Evolutionary conservation across 768 basidiomycete genomes (phyloP), one percentile per base, ranked within the genome.

Genomic region (Rhodosporidiobolus odoratus): DNA sequence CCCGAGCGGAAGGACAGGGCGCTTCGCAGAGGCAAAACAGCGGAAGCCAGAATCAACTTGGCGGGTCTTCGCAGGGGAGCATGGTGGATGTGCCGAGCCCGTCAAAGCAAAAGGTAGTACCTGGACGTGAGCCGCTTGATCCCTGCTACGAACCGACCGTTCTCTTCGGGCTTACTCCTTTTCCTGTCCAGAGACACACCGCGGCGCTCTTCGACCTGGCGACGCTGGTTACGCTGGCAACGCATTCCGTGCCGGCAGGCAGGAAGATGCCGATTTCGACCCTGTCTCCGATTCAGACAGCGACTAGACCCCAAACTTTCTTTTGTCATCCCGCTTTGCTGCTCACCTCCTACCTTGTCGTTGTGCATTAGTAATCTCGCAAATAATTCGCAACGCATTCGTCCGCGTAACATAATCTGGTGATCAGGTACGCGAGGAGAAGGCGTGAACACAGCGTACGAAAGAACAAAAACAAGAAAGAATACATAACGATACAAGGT

Each of bases 151-250:
- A n/a, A n/a, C n/a, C n/a, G n/a, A n/a, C 4, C 37, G 25, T 52
- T 27, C 4, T 13, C 10, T 8, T 40, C 0, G 5, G 10, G 7
- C 16, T 7, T 34, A 21, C 32, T 6, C 37, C 57, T 4, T 41
- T 58, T 21, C 19, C 35, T 61, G 23, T 25, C 15, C 52, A 63
- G 62, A 53, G 8, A 53, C 62, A 2, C 62, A 35, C 40, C 50
- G 62, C 21, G 62, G 62, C 13, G 23, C 17, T 0, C 62, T 63
- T 30, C 37, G 15, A 10, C 52, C 52, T 3, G 62, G 62, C 13
- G 62, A 63, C 62, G 19, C 30, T 4, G 62, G 62, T 15, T 63
- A 53, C 50, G 62, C 62, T 30, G 62, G 62, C 17, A 63, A 38
- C 62, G 37, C 52, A 1, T 15, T 13, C 52, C 52, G 50, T 16